phyloP scores from a whole-genome alignment of 2,329 filamentous ascomycete genomes.

The Neopestalotiopsis sp. region DNA sequence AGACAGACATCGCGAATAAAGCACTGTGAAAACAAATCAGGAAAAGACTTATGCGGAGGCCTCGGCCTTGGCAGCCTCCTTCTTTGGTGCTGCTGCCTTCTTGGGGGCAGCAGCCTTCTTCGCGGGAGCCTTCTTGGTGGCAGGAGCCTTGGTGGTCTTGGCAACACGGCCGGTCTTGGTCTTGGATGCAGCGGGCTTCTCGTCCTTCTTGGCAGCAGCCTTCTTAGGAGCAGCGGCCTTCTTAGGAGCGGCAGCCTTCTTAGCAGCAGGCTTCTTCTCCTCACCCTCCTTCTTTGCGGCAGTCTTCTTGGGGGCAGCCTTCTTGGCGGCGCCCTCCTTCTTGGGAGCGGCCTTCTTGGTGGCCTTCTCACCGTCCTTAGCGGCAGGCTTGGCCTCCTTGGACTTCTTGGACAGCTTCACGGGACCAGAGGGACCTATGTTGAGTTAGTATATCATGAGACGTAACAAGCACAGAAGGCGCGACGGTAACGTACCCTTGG shows the following conservation, averaged over 20 bases:
- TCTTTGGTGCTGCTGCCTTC: constrained; percentile 37
- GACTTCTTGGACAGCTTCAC: constrained; percentile 91
- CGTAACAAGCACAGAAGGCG: constrained; percentile 4
- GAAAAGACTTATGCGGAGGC: constrained; percentile 29
- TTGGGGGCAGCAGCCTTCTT: constrained; percentile 53
- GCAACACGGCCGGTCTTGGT: constrained; percentile 36
- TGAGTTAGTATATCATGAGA: constrained; percentile 27
- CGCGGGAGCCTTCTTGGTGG: constrained; percentile 51
- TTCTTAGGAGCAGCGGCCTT: constrained; percentile 42
- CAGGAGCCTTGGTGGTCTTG: constrained; percentile 44
- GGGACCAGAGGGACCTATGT: constrained; percentile 78
- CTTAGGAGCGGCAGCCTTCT: constrained; percentile 48
- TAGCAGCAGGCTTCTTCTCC: constrained; percentile 73
- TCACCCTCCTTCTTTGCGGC: constrained; percentile 46
- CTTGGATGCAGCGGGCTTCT: constrained; percentile 84
- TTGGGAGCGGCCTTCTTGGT: constrained; percentile 48
- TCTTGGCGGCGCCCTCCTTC: constrained; percentile 51
- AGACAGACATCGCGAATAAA: constrained; percentile 43
- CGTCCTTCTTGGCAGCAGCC: constrained; percentile 52
- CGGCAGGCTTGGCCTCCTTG: constrained; percentile 48
- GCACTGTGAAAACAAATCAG: constrained; percentile 28
- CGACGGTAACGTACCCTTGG: constrained; percentile 73
- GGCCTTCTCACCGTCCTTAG: constrained; percentile 27
- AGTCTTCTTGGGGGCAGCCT: constrained; percentile 69
- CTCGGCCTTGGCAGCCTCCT: constrained; percentile 43